Conservation (phyloP, 257 asterid genomes). For the Solanum etuberosum region DNA sequence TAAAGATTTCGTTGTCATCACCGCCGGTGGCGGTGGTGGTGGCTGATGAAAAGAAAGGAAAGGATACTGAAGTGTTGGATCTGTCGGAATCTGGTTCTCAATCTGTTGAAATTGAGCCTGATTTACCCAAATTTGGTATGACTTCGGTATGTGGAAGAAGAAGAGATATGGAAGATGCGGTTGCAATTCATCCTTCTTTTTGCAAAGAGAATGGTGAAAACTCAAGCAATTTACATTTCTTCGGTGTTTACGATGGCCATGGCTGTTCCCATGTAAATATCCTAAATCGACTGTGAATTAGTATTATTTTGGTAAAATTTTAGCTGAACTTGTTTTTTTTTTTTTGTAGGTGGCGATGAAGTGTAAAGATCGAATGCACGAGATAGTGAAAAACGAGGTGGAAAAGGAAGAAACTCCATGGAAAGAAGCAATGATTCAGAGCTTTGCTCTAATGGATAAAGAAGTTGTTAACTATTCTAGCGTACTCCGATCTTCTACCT, state of each 20-base stretch:
- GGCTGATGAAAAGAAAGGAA: neutral
- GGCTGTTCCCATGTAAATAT: constrained; percentile 91
- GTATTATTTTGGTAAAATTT: no score
- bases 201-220: neutral
- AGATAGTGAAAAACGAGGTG: constrained; percentile 57
- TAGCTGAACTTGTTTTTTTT: neutral
- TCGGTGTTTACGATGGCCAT: constrained; percentile 91
- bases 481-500: neutral
- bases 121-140: constrained; percentile 45
- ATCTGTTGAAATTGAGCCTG: neutral
- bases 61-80: neutral
- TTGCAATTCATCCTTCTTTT: constrained; percentile 49
- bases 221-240: constrained; percentile 37
- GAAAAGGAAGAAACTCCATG: constrained; percentile 30
- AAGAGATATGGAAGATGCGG: constrained; percentile 90
- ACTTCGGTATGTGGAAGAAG: constrained; percentile 84
- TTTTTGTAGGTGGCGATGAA: constrained; percentile 62
- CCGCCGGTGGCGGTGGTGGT: neutral
- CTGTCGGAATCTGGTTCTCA: neutral
- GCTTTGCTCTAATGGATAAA: constrained; percentile 69
- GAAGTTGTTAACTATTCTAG: constrained; percentile 45
- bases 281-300: no score
- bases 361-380: constrained; percentile 89
- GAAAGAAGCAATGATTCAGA: constrained; percentile 41
- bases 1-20: neutral